Conservation (phyloP, 768 basidiomycete species). For the Polyporus arcularius region DNA sequence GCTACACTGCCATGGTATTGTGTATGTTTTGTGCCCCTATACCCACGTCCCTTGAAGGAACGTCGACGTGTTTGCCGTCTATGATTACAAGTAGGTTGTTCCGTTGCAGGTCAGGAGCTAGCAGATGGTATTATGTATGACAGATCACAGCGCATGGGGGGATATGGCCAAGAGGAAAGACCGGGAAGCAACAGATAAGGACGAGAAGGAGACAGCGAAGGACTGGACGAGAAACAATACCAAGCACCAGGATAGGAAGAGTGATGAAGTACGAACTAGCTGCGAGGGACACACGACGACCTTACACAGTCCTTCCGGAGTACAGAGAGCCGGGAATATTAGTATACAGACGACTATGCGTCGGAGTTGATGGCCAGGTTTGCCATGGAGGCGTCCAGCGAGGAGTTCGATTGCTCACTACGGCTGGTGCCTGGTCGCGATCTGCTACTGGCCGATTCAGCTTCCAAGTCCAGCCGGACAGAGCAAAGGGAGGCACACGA, state of each 20-base stretch:
- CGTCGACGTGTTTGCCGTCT: background rate
- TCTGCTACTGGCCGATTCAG: slow-evolving; percentile 6
- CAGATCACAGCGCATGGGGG: background rate
- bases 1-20: slow-evolving; percentile 56
- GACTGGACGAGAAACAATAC: background rate
- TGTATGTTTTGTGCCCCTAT: no score
- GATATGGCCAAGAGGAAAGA: background rate
- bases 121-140: slow-evolving; percentile 14
- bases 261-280: background rate
- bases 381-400: slow-evolving; percentile 28
- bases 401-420: slow-evolving; percentile 21
- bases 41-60: background rate
- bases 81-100: slow-evolving; percentile 16
- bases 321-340: background rate
- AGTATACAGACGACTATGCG: slow-evolving; percentile 3
- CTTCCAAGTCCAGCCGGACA: background rate
- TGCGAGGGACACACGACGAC: slow-evolving; percentile 2
- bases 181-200: background rate
- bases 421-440: slow-evolving; percentile 36
- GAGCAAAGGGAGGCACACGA: slow-evolving; percentile 7
- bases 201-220: background rate
- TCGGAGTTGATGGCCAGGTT: slow-evolving; percentile 22
- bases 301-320: slow-evolving; percentile 8
- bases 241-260: background rate
- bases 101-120: slow-evolving; percentile 8